Evolutionary conservation across 495 filamentous ascomycete genomes (phyloP), one percentile per base, ranked within the genome.

Genomic region (Wilcoxina mikolae): DNA sequence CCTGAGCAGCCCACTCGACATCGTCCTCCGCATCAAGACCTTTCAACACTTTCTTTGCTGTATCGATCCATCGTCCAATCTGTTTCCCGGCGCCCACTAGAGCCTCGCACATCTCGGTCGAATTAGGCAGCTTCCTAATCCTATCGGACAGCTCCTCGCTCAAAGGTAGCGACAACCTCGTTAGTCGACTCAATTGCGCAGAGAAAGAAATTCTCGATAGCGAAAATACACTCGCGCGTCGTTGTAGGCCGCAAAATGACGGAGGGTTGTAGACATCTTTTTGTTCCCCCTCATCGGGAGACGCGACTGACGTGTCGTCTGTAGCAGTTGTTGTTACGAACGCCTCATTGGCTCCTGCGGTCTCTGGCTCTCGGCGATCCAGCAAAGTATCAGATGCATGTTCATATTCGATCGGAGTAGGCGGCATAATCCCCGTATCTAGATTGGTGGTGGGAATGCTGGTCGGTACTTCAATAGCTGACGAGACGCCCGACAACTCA

Each of bases 1-100:
- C 91, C 12, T 87, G 88, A 12, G 90, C 90, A 12, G 91, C 88
- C 91, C 91, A 98, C 63, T 95, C 88, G 20, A 95, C 85, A 60
- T 98, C 90, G 68, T 98, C 91, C 57, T 95, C 89, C 12, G 87
- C 82, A 66, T 95, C 85, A 22, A 96, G 69, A 0, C 87, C 85
- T 52, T 72, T 77, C 24, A 98, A 76, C 9, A 95, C 87, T 55
- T 91, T 85, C 0, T 79, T 82, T 0, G 91, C 88, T 65, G 94
- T 94, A 57, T 76, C 75, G 55, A 95, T 89, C 91, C 91, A 96
- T 53, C 80, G 80, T 43, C 81, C 78, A 48, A 98, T 96, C 68
- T 95, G 87, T 51, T 89, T 84, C 22, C 90, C 87, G 9, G 89
- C 83, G 48, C 78, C 78, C 55, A 82, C 79, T 53, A 98, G 71